Evolutionary conservation across 441 rosid genomes (phyloP).

Genomic region (Gossypium davidsonii): DNA sequence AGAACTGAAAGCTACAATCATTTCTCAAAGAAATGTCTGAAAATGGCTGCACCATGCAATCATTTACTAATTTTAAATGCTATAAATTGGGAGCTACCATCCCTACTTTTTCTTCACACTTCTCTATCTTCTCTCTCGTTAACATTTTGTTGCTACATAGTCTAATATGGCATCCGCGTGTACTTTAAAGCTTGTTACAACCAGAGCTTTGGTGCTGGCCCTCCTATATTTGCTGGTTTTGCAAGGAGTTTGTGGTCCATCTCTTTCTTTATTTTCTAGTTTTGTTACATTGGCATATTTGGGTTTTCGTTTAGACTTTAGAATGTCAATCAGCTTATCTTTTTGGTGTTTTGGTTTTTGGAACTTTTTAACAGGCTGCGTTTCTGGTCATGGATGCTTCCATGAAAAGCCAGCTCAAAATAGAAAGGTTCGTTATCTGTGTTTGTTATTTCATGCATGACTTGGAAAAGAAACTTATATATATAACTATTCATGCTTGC

Average conservation of each 20-base stretch:
- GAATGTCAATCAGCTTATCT: not conserved
- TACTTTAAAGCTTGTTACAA: not conserved
- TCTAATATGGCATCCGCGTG: conserved; percentile 19
- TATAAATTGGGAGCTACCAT: conserved; percentile 21
- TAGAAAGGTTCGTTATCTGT: conserved; percentile 36
- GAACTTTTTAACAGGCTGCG: conserved; percentile 19
- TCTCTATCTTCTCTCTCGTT: not conserved
- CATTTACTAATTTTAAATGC: conserved; percentile 25
- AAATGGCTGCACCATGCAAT: conserved; percentile 39
- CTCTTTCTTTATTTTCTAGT: not conserved
- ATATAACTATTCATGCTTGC: not conserved
- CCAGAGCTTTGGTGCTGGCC: conserved; percentile 13
- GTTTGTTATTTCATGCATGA: not conserved
- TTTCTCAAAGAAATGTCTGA: conserved; percentile 20
- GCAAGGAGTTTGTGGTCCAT: conserved; percentile 33
- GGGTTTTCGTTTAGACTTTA: not conserved
- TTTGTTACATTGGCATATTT: not conserved
- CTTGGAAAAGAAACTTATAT: not conserved
- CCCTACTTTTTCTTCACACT: too few species aligned
- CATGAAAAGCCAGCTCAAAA: conserved; percentile 14
- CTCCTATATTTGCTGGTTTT: conserved; percentile 29
- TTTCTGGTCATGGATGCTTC: conserved; percentile 21
- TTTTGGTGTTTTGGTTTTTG: not conserved
- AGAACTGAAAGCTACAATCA: conserved; percentile 15
- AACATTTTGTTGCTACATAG: not conserved